These are phyloP conservation scores for Fusarium albidum DNA, from an alignment of 2,329 filamentous ascomycete species.

Conservation along the genomic window DNA sequence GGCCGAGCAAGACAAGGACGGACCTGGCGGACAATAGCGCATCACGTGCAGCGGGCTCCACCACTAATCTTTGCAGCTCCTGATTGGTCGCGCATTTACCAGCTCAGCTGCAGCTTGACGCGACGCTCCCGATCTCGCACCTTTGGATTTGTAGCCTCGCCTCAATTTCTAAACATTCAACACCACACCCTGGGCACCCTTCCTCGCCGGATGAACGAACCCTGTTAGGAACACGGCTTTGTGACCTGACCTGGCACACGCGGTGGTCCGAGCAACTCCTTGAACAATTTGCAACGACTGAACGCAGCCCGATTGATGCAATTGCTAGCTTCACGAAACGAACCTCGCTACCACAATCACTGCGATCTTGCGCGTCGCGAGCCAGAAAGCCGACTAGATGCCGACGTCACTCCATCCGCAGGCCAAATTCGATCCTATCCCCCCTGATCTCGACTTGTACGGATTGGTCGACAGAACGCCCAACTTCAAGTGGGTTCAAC, in stretches of 20 bases:
- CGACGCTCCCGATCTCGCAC: slow-evolving; percentile 6
- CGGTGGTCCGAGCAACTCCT: neutral
- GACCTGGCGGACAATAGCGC: neutral
- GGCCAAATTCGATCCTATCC: slow-evolving; percentile 90
- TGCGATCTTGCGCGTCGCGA: slow-evolving; percentile 10
- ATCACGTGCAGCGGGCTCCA: slow-evolving; percentile 22
- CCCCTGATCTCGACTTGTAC: slow-evolving; percentile 82
- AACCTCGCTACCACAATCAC: slow-evolving; percentile 9
- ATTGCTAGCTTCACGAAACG: neutral
- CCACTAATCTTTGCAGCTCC: neutral
- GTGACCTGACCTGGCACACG: neutral
- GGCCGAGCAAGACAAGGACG: neutral
- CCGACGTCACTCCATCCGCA: slow-evolving; percentile 77
- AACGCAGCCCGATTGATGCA: neutral
- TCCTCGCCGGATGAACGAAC: slow-evolving; percentile 9
- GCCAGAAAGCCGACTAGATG: slow-evolving; percentile 61
- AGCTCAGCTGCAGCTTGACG: neutral
- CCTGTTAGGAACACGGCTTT: slow-evolving; percentile 6
- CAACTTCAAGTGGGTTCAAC: slow-evolving; percentile 87
- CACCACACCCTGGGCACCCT: neutral
- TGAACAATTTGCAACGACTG: neutral
- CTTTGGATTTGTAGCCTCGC: slow-evolving; percentile 6
- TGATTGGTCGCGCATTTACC: slow-evolving; percentile 37
- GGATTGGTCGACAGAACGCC: slow-evolving; percentile 77
- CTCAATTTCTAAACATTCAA: neutral